phyloP scores from a whole-genome alignment of 2,329 filamentous ascomycete species.

The Neopestalotiopsis sp. region DNA sequence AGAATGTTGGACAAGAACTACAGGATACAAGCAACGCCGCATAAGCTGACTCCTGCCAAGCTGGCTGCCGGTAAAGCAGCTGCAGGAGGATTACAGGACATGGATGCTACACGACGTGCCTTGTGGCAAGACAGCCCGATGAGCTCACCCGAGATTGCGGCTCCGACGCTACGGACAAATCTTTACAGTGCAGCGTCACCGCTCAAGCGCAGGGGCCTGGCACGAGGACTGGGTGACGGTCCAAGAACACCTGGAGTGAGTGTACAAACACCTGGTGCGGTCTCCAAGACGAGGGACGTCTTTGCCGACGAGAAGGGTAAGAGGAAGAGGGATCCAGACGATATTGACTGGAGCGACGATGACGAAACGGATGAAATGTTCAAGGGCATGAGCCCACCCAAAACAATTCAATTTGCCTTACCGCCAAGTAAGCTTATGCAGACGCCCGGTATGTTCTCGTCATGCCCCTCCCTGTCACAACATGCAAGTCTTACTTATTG shows the following conservation, averaged over 20 bases:
- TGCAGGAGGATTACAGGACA: conserved; percentile 33
- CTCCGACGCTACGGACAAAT: conserved; percentile 83
- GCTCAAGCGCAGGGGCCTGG: conserved; percentile 50
- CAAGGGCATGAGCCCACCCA: conserved; percentile 84
- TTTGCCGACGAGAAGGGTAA: conserved; percentile 41
- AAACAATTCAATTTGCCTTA: conserved; percentile 87
- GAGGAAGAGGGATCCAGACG: conserved; percentile 45
- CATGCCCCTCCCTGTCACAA: neutral
- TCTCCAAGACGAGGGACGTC: conserved; percentile 55
- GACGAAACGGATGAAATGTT: conserved; percentile 62
- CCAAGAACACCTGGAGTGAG: conserved; percentile 83
- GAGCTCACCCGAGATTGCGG: conserved; percentile 78
- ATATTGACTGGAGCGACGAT: conserved; percentile 76
- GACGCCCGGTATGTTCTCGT: conserved; percentile 68
- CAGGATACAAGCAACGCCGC: conserved; percentile 88
- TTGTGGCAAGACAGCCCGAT: conserved; percentile 64
- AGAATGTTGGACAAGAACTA: conserved; percentile 95
- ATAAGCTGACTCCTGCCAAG: conserved; percentile 53
- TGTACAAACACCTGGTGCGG: conserved; percentile 75
- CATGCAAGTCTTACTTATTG: conserved; percentile 17
- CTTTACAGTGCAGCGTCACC: conserved; percentile 76
- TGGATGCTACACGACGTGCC: conserved; percentile 38
- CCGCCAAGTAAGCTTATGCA: conserved; percentile 79
- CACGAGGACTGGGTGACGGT: conserved; percentile 46
- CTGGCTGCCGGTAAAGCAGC: conserved; percentile 24